phyloP scores from a whole-genome alignment of 2,329 filamentous ascomycete species.

The Proliferodiscus dingleyae region DNA sequence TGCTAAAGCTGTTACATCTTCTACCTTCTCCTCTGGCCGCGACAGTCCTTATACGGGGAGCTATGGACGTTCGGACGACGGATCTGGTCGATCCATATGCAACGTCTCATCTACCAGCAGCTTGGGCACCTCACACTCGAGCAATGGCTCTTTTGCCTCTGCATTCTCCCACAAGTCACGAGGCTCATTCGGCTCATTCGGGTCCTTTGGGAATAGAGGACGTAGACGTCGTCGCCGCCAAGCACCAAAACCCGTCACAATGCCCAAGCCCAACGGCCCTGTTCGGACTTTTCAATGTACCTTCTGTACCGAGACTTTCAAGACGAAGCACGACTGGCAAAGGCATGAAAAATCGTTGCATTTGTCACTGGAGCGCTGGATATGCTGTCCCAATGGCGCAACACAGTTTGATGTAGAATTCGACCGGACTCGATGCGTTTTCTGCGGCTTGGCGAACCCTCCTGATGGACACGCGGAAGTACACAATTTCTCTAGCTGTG shows the following conservation, averaged over 20 bases:
- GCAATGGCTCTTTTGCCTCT: conserved; percentile 52
- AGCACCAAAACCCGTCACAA: conserved; percentile 38
- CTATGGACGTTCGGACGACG: conserved; percentile 56
- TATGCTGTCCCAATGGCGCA: conserved; percentile 55
- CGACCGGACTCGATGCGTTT: conserved; percentile 53
- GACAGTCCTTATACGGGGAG: conserved; percentile 48
- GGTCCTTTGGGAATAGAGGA: conserved; percentile 26
- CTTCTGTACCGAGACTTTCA: conserved; percentile 64
- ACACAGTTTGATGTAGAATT: conserved; percentile 53
- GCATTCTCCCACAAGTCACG: conserved; percentile 55
- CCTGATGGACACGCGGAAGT: conserved; percentile 51
- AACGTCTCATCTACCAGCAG: conserved; percentile 57
- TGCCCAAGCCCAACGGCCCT: conserved; percentile 38
- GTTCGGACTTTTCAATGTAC: conserved; percentile 54
- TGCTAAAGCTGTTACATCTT: conserved; percentile 52
- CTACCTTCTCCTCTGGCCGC: conserved; percentile 48
- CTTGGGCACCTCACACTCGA: conserved; percentile 57
- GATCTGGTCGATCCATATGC: conserved; percentile 52
- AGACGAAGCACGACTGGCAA: conserved; percentile 66
- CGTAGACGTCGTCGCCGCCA: conserved; percentile 28
- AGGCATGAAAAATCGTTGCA: conserved; percentile 66
- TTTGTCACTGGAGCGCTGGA: conserved; percentile 61
- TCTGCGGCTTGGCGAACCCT: conserved; percentile 53
- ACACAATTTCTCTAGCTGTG: conserved; percentile 60
- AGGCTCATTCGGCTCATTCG: conserved; percentile 43